Conservation (phyloP, 2,329 filamentous ascomycete species). For the Penicillium sp. region DNA sequence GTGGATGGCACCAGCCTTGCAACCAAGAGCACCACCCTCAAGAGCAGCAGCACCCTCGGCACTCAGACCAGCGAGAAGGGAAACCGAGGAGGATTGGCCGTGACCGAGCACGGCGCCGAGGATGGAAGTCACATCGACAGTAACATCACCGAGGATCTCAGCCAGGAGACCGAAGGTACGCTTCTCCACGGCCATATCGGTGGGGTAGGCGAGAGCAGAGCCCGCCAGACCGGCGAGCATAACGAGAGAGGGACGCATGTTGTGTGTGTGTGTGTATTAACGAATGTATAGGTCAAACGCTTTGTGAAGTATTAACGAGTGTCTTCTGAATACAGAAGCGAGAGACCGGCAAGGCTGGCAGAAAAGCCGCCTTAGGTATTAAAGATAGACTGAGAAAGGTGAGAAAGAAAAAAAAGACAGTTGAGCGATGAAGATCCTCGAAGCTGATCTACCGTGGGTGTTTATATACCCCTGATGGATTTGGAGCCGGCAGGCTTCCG, state of each 20-base stretch:
- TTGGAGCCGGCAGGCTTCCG: neutral
- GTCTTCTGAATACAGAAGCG: conserved; percentile 13
- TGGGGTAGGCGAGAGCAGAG: conserved; percentile 34
- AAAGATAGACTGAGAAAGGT: conserved; percentile 37
- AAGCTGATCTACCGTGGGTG: conserved; percentile 26
- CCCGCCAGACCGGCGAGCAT: conserved; percentile 38
- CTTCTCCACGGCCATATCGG: conserved; percentile 28
- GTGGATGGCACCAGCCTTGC: conserved; percentile 31
- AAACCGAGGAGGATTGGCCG: conserved; percentile 12
- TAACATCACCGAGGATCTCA: conserved; percentile 20
- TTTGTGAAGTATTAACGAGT: conserved; percentile 18
- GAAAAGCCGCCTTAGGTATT: conserved; percentile 24
- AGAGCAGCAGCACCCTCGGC: conserved; percentile 40
- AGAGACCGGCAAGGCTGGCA: conserved; percentile 20
- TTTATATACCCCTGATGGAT: conserved; percentile 40
- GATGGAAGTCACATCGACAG: conserved; percentile 24
- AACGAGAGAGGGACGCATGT: conserved; percentile 30
- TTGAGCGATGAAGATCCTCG: conserved; percentile 6
- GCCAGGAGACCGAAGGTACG: conserved; percentile 27
- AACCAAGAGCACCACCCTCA: conserved; percentile 38
- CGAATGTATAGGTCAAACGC: conserved; percentile 21
- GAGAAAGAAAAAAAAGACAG: conserved; percentile 22
- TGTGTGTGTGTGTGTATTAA: conserved; percentile 17
- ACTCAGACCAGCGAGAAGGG: conserved; percentile 32
- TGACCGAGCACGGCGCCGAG: conserved; percentile 26